phyloP scores from a whole-genome alignment of 495 filamentous ascomycete species.

The Neurospora sp. region DNA sequence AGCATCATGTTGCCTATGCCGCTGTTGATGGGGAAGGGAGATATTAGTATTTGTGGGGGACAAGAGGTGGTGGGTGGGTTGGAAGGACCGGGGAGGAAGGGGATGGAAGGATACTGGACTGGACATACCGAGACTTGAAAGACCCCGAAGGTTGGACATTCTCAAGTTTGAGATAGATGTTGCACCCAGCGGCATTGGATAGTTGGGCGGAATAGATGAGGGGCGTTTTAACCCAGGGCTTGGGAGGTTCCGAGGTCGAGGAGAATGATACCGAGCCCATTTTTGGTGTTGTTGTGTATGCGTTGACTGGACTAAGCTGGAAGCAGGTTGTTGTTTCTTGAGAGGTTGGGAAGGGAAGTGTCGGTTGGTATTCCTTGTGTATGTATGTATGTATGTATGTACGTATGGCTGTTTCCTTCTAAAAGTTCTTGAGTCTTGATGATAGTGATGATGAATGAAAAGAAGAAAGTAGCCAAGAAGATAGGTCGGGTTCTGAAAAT shows the following conservation, averaged over 20 bases:
- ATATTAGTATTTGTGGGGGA: neutral
- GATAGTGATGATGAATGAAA: neutral
- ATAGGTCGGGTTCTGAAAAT: neutral
- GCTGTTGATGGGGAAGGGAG: neutral
- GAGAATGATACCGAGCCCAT: slow-evolving; percentile 27
- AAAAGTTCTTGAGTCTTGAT: neutral
- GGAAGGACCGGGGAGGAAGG: neutral
- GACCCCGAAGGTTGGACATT: slow-evolving; percentile 87
- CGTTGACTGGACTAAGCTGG: neutral
- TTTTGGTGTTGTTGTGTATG: slow-evolving; percentile 1
- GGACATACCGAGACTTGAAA: slow-evolving; percentile 72
- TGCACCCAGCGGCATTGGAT: slow-evolving; percentile 62
- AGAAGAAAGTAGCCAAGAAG: neutral
- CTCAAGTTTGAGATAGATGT: slow-evolving; percentile 88
- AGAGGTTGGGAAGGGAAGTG: neutral
- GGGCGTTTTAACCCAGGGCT: slow-evolving; percentile 65
- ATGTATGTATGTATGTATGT: neutral
- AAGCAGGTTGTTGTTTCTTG: neutral
- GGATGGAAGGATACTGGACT: neutral
- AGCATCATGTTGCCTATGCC: slow-evolving; percentile 77
- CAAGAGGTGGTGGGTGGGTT: neutral
- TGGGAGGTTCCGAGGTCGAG: slow-evolving; percentile 21
- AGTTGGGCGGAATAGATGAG: slow-evolving; percentile 57
- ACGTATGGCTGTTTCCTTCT: neutral
- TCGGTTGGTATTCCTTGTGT: neutral